phyloP scores from a whole-genome alignment of 1,139 yeast genomes.

The Candida freyschussii region DNA sequence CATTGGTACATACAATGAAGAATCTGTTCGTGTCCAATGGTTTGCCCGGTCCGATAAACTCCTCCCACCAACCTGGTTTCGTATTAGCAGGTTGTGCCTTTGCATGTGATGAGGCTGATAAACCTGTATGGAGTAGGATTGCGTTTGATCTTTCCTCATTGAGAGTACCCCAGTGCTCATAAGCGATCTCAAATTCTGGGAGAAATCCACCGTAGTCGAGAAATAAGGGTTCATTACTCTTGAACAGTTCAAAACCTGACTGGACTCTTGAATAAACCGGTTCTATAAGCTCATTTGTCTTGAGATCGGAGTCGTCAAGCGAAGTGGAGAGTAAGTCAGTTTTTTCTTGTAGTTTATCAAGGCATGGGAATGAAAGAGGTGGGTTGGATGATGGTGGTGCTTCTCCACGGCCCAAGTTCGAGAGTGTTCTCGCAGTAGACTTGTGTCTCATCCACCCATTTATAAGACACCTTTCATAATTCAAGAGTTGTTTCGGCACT shows the following conservation, averaged over 20 bases:
- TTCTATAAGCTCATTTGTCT: conserved; percentile 73
- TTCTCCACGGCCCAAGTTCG: conserved; percentile 3
- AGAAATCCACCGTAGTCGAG: conserved; percentile 80
- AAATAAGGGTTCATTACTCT: conserved; percentile 53
- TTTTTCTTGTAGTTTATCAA: conserved; percentile 68
- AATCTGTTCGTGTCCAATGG: conserved; percentile 76
- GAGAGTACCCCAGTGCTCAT: conserved; percentile 85
- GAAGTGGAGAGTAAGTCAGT: conserved; percentile 38
- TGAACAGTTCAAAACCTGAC: conserved; percentile 61
- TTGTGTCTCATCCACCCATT: no score
- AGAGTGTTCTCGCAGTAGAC: conserved; percentile 6
- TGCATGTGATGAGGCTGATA: conserved; percentile 95
- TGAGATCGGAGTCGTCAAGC: conserved; percentile 27
- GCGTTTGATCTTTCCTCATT: conserved; percentile 63
- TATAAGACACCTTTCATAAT: no score
- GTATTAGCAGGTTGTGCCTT: conserved; percentile 68
- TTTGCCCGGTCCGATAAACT: conserved; percentile 80
- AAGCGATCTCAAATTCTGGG: conserved; percentile 75
- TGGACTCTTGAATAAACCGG: conserved; percentile 73
- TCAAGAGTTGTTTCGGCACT: no score
- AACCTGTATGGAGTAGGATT: conserved; percentile 80
- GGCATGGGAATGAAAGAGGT: conserved; percentile 72
- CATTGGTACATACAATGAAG: conserved; percentile 85
- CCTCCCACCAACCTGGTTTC: conserved; percentile 94
- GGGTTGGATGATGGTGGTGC: conserved; percentile 20